A percentile compares a stretch with the other conserved stretches of the same genome.
Evolutionary conservation across 2,329 filamentous ascomycete species (phyloP).

Genomic region (Pseudonectria buxi): DNA sequence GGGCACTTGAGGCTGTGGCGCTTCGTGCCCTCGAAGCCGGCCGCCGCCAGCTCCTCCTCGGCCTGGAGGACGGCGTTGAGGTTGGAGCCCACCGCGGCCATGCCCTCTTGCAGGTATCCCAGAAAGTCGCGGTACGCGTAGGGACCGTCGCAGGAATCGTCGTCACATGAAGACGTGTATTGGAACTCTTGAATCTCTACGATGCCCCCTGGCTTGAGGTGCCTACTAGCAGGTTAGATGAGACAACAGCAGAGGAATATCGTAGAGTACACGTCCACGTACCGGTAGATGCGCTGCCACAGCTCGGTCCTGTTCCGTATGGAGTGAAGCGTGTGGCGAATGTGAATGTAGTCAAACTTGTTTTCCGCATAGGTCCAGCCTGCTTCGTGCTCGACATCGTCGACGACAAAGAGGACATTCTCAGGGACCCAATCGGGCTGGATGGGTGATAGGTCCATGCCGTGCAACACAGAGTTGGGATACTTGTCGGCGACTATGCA

Average conservation of each 20-base stretch:
- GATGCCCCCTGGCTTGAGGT: conserved; percentile 46
- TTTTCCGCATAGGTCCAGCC: conserved; percentile 42
- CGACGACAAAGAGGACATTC: conserved; percentile 45
- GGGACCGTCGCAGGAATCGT: conserved; percentile 34
- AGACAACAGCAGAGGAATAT: neutral
- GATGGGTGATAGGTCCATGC: conserved; percentile 46
- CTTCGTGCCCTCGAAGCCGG: conserved; percentile 36
- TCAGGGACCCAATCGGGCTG: conserved; percentile 45
- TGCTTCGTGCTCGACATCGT: conserved; percentile 44
- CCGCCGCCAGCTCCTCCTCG: conserved; percentile 28
- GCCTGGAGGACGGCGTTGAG: conserved; percentile 33
- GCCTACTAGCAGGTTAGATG: conserved; percentile 24
- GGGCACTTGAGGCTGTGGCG: conserved; percentile 41
- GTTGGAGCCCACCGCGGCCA: conserved; percentile 36
- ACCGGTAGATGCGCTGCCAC: conserved; percentile 38
- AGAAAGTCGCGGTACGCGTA: conserved; percentile 43
- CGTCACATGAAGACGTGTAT: conserved; percentile 36
- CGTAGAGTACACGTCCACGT: conserved; percentile 7
- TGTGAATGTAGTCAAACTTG: conserved; percentile 43
- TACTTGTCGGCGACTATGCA: conserved; percentile 40
- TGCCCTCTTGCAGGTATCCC: conserved; percentile 32
- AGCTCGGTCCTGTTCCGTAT: conserved; percentile 36
- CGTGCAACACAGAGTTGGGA: conserved; percentile 36
- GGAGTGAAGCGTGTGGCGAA: conserved; percentile 40
- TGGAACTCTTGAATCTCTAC: conserved; percentile 44